These are phyloP conservation scores for Phytophthora constricta DNA, from an alignment of 352 stramenopile genomes.

Conservation along the genomic window DNA sequence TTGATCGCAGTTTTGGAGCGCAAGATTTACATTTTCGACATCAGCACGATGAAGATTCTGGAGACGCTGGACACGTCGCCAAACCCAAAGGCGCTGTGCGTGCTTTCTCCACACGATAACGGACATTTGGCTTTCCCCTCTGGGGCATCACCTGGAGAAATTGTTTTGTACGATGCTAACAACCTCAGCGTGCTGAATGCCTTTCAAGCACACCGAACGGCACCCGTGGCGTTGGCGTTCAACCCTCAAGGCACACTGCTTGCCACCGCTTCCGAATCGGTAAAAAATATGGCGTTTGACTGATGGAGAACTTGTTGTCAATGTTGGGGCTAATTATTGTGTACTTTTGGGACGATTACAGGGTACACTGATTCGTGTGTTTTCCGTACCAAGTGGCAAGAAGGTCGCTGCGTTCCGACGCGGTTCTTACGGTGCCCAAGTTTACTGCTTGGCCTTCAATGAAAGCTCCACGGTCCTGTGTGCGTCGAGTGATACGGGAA, in stretches of 20 bases:
- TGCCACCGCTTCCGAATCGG: constrained; percentile 91
- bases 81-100: constrained; percentile 86
- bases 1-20: constrained; percentile 88
- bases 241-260: constrained; percentile 87
- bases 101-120: constrained; percentile 87
- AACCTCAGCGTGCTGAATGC: constrained; percentile 92
- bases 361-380: constrained; percentile 98
- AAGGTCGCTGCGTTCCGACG: constrained; percentile 94
- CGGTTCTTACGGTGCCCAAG: constrained; percentile 95
- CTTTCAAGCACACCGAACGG: constrained; percentile 87
- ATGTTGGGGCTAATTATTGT: too few relatives aligned
- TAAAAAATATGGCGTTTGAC: too few relatives aligned
- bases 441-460: constrained; percentile 98
- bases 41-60: constrained; percentile 94
- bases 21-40: constrained; percentile 94
- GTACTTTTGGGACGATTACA: too few relatives aligned
- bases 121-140: constrained; percentile 87
- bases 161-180: constrained; percentile 93
- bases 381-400: constrained; percentile 92
- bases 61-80: constrained; percentile 91
- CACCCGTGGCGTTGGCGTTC: constrained; percentile 91
- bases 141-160: constrained; percentile 81
- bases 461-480: constrained; percentile 93
- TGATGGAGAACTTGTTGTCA: too few relatives aligned
- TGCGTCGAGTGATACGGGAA: constrained; percentile 96